These are phyloP conservation scores for Termitomyces sp. DNA, from an alignment of 768 basidiomycete species.

Conservation along the genomic window DNA sequence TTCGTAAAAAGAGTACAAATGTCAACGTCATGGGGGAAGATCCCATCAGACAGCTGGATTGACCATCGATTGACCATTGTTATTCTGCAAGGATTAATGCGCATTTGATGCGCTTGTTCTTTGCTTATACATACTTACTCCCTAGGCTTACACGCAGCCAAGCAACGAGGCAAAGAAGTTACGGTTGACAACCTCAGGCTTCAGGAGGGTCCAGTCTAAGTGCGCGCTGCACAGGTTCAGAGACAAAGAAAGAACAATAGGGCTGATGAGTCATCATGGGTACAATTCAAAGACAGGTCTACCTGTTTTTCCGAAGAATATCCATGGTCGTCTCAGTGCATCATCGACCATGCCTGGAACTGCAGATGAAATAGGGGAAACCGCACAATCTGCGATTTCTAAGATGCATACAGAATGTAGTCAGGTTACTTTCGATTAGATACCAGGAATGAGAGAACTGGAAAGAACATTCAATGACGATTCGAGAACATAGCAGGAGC, in stretches of 20 bases:
- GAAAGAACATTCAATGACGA: too few relatives aligned
- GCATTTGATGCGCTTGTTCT: not conserved
- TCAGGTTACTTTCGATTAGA: too few relatives aligned
- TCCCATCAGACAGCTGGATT: not conserved
- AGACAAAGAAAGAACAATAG: too few relatives aligned
- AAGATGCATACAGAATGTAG: too few relatives aligned
- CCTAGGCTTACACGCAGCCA: not conserved
- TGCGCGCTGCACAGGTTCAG: too few relatives aligned
- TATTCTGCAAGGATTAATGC: not conserved
- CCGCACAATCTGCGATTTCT: too few relatives aligned
- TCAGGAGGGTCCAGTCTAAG: not conserved
- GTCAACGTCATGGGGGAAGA: not conserved
- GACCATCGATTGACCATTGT: not conserved
- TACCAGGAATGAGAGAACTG: too few relatives aligned
- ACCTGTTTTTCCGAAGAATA: too few relatives aligned
- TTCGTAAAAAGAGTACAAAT: not conserved
- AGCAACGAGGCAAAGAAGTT: not conserved
- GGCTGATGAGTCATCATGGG: not conserved
- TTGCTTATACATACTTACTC: not conserved
- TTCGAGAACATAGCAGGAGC: not conserved
- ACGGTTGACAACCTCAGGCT: not conserved
- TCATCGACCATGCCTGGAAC: too few relatives aligned
- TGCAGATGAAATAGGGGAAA: too few relatives aligned
- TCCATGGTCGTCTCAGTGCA: too few relatives aligned
- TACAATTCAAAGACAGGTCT: too few relatives aligned